A percentile compares a stretch with the other conserved stretches of the same genome.
phyloP scores from a whole-genome alignment of 805 yeast species.

The Yarrowia alimentaria region DNA sequence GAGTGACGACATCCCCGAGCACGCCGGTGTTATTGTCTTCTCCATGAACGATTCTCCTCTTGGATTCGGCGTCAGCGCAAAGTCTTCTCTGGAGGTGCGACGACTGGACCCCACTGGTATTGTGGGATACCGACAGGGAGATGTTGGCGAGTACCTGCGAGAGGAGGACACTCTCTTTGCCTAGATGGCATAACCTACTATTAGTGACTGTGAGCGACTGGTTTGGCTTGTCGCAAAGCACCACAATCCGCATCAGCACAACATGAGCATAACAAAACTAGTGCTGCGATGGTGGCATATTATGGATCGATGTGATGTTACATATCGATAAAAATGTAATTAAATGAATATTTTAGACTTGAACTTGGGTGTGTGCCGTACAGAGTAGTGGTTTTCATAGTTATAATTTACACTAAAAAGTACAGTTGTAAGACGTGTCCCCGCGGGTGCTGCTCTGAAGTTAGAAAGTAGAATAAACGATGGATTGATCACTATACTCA shows the following conservation, averaged over 20 bases:
- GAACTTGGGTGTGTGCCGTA: too few species aligned
- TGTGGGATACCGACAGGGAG: constrained; percentile 95
- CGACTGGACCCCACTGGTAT: constrained; percentile 89
- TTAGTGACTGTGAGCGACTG: too few species aligned
- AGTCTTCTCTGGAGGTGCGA: constrained; percentile 84
- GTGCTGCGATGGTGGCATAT: not conserved
- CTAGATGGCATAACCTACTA: constrained; percentile 38
- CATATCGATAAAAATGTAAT: constrained; percentile 8
- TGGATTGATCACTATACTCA: too few species aligned
- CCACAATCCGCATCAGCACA: constrained; percentile 23
- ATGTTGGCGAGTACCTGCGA: constrained; percentile 95
- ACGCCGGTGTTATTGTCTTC: constrained; percentile 88
- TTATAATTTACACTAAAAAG: too few species aligned
- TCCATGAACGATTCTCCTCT: constrained; percentile 89
- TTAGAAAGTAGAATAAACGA: too few species aligned
- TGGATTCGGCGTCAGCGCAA: constrained; percentile 94
- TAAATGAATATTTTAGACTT: constrained; percentile 3
- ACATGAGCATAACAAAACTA: too few species aligned
- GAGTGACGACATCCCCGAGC: constrained; percentile 97
- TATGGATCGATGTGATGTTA: constrained; percentile 2
- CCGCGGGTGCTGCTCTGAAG: too few species aligned
- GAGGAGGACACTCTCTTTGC: constrained; percentile 96
- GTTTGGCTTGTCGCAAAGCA: too few species aligned
- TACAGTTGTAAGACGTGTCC: too few species aligned
- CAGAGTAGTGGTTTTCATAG: too few species aligned